Base-by-base conservation (phyloP, 306 rosid genomes). In the Vigna mungo region DNA sequence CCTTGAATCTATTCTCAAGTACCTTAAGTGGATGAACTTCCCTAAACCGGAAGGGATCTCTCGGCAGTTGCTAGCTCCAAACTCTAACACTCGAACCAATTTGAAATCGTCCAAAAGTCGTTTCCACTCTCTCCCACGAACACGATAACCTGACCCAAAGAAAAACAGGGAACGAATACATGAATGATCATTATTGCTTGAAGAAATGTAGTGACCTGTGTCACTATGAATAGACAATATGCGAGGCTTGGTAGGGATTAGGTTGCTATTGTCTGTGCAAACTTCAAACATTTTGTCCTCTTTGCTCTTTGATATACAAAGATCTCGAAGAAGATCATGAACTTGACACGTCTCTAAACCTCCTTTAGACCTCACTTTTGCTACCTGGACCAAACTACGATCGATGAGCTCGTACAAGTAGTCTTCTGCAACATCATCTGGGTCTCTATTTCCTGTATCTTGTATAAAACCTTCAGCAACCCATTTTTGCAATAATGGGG, bases 341-440 rank as follows among this genome's bases (percentile, higher is more conserved):
- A 81, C 32, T 9, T 74, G 75, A 54, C 85, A 82, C 0, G 74
- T 62, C 34, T 62, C 44, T 10, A 71, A 8, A 1, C 63, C 54
- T 17, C 81, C 70, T 16, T 12, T 25, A 3, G 18, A 41, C 1
- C 56, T 53, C 44, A 43, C 11, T 12, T 1, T 6, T 10, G 81
- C 72, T 43, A 71, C 73, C 15, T 41, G 74, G 41, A 82, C 18
- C 54, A 82, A 46, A 72, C 73, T 82, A 43, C 78, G 78, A 62
- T 71, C 78, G 44, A 82, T 71, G 44, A 82, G 81, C 74, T 76
- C 81, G 2, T 39, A 54, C 48, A 82, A 70, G 62, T 76, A 76
- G 41, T 76, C 81, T 44, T 82, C 81, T 0, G 78, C 85, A 32
- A 76, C 82, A 2, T 76, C 78, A 52, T 71, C 47, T 11, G 46